Evolutionary conservation across 192 early-diverging fungal species (phyloP), one percentile per base, ranked within the genome.

Genomic region (Podila horticola): DNA sequence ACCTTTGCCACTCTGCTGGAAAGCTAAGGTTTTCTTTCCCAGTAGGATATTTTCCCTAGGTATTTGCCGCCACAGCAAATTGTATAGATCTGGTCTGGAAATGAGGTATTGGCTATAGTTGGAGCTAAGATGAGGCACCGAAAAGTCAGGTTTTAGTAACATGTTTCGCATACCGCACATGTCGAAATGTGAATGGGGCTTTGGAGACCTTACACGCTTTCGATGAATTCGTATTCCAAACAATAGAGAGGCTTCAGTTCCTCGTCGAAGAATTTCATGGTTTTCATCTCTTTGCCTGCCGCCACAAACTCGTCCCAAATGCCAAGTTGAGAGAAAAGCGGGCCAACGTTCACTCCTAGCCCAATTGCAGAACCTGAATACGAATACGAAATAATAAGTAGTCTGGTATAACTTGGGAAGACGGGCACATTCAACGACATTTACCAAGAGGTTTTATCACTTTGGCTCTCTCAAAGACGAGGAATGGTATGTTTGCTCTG

Each of bases 61-160:
- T 22, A 65, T 49, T 12, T 28, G 63, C 4, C 26, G 22, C 19
- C 33, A 45, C 19, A 65, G 26, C 8, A 65, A 5, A 19, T 65
- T 20, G 24, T 45, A 45, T 20, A 65, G 45, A 50, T 22, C 63
- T 10, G 63, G 63, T 50, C 63, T n/a, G 9, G 63, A 45, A 28
- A 65, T 65, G 63, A 65, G 4, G 29, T 36, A 22, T 13, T 13
- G 22, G 2, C 24, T 10, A 15, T 65, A 65, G 6, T 34, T 22
- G 28, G 2, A n/a, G 2, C 63, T 65, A 12, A 4, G 1, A 28
- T 7, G 58, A 13, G 30, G 30, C 7, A n/a, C n/a, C n/a, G 33
- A 33, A 11, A 29, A 19, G 7, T 33, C 7, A 11, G 3, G 26
- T 22, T 0, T n/a, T 11, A 28, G 26, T 11, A 57, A 17, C 22